Percentiles rank a stretch among this genome's conserved stretches.
Evolutionary conservation across 805 yeast species (phyloP).

Genomic region (Lipomyces kockii): DNA sequence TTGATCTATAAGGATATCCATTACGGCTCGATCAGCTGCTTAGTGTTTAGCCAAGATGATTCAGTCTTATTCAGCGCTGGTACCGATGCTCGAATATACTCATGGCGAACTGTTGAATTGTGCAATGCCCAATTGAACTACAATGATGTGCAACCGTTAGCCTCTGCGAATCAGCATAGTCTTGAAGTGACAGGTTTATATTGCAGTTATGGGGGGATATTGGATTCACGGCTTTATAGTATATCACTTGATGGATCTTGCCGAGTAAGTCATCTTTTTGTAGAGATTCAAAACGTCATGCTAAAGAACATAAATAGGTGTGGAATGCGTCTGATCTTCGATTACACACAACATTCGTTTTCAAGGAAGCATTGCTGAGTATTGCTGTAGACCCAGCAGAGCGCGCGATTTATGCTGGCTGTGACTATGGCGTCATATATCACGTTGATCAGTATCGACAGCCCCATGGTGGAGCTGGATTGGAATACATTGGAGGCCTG

Average conservation of each 20-base stretch:
- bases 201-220: constrained; percentile 57
- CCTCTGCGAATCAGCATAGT: constrained; percentile 46
- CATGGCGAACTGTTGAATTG: constrained; percentile 74
- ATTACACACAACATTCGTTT: constrained; percentile 72
- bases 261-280: constrained; percentile 47
- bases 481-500: constrained; percentile 69
- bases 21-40: constrained; percentile 70
- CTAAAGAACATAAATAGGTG: constrained; percentile 53
- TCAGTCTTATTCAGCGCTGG: constrained; percentile 76
- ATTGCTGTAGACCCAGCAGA: constrained; percentile 78
- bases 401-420: constrained; percentile 72
- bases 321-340: constrained; percentile 58
- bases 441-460: constrained; percentile 56
- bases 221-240: constrained; percentile 69
- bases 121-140: constrained; percentile 47
- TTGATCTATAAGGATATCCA: constrained; percentile 78
- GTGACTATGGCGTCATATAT: constrained; percentile 46
- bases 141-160: constrained; percentile 40
- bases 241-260: constrained; percentile 62
- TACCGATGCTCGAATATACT: constrained; percentile 74
- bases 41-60: constrained; percentile 66
- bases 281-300: not conserved
- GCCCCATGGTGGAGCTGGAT: constrained; percentile 44
- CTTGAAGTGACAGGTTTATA: constrained; percentile 57
- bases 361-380: constrained; percentile 60